Evolutionary conservation across 306 rosid species (phyloP).

Genomic region (Gillenia trifoliata): DNA sequence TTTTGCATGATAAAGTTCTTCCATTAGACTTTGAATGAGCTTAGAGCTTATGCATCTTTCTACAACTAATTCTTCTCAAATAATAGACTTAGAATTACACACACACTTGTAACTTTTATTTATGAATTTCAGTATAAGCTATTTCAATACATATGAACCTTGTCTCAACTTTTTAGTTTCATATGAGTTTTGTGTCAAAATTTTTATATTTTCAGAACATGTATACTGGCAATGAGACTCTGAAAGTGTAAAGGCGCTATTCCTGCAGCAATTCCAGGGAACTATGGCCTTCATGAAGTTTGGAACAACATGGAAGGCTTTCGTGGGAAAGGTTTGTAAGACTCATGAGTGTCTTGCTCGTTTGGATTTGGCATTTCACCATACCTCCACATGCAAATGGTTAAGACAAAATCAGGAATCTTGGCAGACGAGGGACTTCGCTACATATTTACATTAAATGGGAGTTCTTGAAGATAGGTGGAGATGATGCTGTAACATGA

Average conservation of each 20-base stretch:
- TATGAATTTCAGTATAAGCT: too few species aligned
- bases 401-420: slow-evolving; percentile 34
- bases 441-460: slow-evolving; percentile 56
- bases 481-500: slow-evolving; percentile 44
- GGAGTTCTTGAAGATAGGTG: slow-evolving; percentile 52
- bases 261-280: slow-evolving; percentile 65
- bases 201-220: slow-evolving; percentile 46
- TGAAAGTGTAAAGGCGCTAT: slow-evolving; percentile 58
- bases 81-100: too few species aligned
- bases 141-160: too few species aligned
- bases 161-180: too few species aligned
- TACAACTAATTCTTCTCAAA: too few species aligned
- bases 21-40: neutral
- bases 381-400: slow-evolving; percentile 59
- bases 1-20: too few species aligned
- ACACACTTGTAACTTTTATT: too few species aligned
- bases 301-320: slow-evolving; percentile 64
- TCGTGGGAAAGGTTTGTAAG: too few species aligned
- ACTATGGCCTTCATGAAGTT: slow-evolving; percentile 62
- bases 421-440: slow-evolving; percentile 57
- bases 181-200: too few species aligned
- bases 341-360: too few species aligned
- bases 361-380: slow-evolving; percentile 64
- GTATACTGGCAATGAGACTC: slow-evolving; percentile 52
- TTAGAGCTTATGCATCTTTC: neutral